These are phyloP conservation scores for Tuber aestivum DNA, from an alignment of 495 filamentous ascomycete genomes.

Conservation along the genomic window DNA sequence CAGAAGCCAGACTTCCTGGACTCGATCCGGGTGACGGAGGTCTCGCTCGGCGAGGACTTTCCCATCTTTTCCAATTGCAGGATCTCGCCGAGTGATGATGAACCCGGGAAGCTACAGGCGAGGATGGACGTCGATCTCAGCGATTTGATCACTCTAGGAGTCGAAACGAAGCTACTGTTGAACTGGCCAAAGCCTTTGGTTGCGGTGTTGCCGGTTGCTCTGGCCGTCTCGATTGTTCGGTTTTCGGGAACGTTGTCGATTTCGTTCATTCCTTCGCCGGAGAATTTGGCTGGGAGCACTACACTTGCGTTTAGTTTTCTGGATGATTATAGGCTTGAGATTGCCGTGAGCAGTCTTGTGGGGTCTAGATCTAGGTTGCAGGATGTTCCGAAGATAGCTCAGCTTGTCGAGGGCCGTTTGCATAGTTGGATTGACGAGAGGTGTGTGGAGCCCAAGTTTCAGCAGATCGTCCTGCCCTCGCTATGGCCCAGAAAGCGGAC, in stretches of 20 bases:
- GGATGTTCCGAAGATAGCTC: conserved; percentile 95
- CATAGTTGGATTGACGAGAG: conserved; percentile 97
- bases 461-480: conserved; percentile 87
- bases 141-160: conserved; percentile 85
- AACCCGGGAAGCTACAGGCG: conserved; percentile 73
- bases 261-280: conserved; percentile 70
- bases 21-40: conserved; percentile 87
- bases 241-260: conserved; percentile 93
- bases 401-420: conserved; percentile 81
- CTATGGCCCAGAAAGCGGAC: conserved; percentile 89
- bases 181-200: conserved; percentile 87
- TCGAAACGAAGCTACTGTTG: conserved; percentile 87
- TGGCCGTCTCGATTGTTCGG: conserved; percentile 83
- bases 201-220: conserved; percentile 85
- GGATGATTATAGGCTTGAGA: conserved; percentile 89
- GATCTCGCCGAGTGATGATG: conserved; percentile 77
- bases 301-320: conserved; percentile 92
- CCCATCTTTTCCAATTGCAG: conserved; percentile 98
- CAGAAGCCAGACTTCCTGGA: conserved; percentile 86
- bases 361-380: conserved; percentile 83
- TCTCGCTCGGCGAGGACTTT: conserved; percentile 90
- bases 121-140: conserved; percentile 94
- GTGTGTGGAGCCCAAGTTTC: conserved; percentile 89
- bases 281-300: conserved; percentile 50
- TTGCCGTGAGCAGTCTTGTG: conserved; percentile 84